Conservation (phyloP, 1,284 basidiomycete species). For the Rhodotorula sp. region DNA sequence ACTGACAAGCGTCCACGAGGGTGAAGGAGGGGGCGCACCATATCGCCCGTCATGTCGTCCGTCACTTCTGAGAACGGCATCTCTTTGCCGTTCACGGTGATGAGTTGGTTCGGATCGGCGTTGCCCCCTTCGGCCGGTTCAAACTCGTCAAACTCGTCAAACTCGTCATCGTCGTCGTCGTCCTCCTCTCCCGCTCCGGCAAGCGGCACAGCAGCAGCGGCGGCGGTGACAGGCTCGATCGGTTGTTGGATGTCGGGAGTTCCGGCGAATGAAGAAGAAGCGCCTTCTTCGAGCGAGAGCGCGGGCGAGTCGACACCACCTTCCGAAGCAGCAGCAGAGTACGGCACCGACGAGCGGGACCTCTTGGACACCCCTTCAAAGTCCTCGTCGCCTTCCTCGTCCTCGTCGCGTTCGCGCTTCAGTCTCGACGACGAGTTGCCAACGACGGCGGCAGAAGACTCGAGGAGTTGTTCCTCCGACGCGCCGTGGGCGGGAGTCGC, state of each 20-base stretch:
- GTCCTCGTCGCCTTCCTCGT: background rate
- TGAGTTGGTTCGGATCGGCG: slow-evolving; percentile 25
- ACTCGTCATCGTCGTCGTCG: slow-evolving; percentile 17
- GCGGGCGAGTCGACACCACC: background rate
- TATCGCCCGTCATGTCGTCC: slow-evolving; percentile 26
- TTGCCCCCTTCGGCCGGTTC: slow-evolving; percentile 14
- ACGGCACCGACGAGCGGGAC: background rate
- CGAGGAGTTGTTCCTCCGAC: background rate
- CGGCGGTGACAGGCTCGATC: no score
- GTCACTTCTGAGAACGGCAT: slow-evolving; percentile 24
- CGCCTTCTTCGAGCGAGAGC: no score
- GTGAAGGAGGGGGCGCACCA: background rate
- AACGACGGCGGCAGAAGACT: background rate
- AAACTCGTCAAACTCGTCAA: slow-evolving; percentile 22
- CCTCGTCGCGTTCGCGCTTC: slow-evolving; percentile 2
- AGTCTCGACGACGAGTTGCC: background rate
- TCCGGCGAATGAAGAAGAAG: no score
- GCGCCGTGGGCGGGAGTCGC: slow-evolving; percentile 4
- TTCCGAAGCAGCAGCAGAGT: background rate
- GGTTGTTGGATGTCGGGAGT: no score
- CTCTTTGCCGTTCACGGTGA: slow-evolving; percentile 28
- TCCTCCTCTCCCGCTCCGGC: slow-evolving; percentile 1
- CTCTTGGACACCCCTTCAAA: background rate
- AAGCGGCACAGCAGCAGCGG: no score
- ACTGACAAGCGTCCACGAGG: background rate